Evolutionary conservation across 129 eudicot species (phyloP).

Genomic region (Ambrosia trifida): DNA sequence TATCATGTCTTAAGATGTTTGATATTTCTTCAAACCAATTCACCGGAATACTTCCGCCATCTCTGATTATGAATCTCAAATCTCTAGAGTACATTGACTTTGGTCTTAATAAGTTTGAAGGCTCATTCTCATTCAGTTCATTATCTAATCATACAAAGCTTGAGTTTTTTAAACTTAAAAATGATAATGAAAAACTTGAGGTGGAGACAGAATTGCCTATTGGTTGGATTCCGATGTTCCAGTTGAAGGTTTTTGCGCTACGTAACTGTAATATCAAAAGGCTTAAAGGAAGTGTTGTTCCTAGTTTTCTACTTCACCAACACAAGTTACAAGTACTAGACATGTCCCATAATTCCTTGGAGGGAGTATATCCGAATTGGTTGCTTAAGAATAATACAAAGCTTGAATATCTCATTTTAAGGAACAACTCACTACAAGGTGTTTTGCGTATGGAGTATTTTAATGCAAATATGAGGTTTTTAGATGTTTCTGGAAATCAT

Average conservation of each 20-base stretch:
- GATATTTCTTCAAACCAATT: constrained; percentile 31
- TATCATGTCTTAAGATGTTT: constrained; percentile 31
- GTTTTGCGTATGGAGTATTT: not conserved
- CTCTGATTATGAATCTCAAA: too few relatives aligned
- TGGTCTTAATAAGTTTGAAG: constrained; percentile 30
- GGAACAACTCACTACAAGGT: constrained; percentile 21
- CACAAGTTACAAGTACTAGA: too few relatives aligned
- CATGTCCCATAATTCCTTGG: too few relatives aligned
- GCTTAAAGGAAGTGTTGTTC: too few relatives aligned
- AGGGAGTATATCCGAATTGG: constrained; percentile 33
- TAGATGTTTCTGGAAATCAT: constrained; percentile 28
- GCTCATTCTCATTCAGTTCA: constrained; percentile 30
- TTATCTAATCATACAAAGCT: constrained; percentile 36
- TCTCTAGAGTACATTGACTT: constrained; percentile 37
- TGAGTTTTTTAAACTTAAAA: not conserved
- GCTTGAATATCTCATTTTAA: constrained; percentile 8
- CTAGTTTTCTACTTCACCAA: too few relatives aligned
- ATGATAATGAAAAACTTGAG: not conserved
- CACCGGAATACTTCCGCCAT: not conserved
- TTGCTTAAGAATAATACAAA: constrained; percentile 27
- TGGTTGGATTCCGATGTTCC: constrained; percentile 33
- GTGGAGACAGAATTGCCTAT: constrained; percentile 28
- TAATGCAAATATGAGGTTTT: not conserved
- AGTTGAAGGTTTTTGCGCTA: constrained; percentile 29
- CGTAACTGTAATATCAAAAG: constrained; percentile 30